Percentiles rank a stretch among this genome's conserved stretches.
Conservation (phyloP, 805 yeast species). For the Ogataea methanolica region DNA sequence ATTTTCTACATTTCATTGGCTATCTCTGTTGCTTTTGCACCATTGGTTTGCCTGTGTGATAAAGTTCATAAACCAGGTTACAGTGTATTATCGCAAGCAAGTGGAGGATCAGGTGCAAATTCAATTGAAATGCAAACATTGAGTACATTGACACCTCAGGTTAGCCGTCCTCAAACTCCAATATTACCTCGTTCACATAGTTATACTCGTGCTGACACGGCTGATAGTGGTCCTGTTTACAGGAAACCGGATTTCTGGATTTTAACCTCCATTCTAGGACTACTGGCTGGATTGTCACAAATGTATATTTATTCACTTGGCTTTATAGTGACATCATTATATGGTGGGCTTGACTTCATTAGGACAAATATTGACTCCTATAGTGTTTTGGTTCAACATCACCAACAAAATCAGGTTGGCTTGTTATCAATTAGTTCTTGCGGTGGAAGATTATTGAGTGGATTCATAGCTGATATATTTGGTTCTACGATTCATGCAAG, state of each 20-base stretch:
- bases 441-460: slow-evolving; percentile 59
- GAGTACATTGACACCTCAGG: slow-evolving; percentile 6
- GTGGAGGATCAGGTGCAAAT: neutral
- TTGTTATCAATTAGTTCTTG: slow-evolving; percentile 66
- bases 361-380: slow-evolving; percentile 10
- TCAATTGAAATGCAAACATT: slow-evolving; percentile 1
- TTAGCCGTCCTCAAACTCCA: neutral
- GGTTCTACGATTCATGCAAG: slow-evolving; percentile 36
- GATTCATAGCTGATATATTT: slow-evolving; percentile 59
- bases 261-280: slow-evolving; percentile 45
- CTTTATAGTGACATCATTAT: slow-evolving; percentile 53
- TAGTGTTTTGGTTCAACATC: slow-evolving; percentile 34
- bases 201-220: neutral
- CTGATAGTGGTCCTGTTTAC: slow-evolving; percentile 13
- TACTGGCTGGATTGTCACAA: slow-evolving; percentile 65
- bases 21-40: slow-evolving; percentile 41
- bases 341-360: slow-evolving; percentile 20
- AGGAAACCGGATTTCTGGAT: slow-evolving; percentile 41
- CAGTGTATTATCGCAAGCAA: neutral
- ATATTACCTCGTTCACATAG: neutral
- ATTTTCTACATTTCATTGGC: slow-evolving; percentile 38
- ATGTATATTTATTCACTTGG: slow-evolving; percentile 75
- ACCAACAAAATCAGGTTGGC: slow-evolving; percentile 71
- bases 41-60: slow-evolving; percentile 41
- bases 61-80: slow-evolving; percentile 24